Evolutionary conservation across 495 filamentous ascomycete genomes (phyloP), one percentile per base, ranked within the genome.

Genomic region (Hypoxylon lienhwacheense): DNA sequence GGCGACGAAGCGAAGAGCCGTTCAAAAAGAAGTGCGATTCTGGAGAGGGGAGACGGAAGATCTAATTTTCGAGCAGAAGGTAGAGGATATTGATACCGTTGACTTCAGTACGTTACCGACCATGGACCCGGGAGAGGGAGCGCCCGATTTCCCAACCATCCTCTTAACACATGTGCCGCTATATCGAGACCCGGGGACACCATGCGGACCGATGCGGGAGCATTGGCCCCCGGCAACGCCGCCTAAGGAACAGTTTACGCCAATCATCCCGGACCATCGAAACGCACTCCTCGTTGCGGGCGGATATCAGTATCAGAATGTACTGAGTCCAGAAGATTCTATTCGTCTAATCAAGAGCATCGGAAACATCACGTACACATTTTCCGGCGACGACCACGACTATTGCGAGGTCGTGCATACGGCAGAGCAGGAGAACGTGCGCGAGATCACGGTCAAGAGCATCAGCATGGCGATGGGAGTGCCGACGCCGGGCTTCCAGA

Each of bases 381-480:
- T 97, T 66, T 95, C 90, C 1, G 95, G 95, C 1, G 95, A 99
- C 61, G 95, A 99, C 68, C 95, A 99, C 70, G 95, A 99, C 69
- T 96, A 97, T 72, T 99, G 95, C 70, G 91, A 96, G 47, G 70
- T 97, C 17, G 71, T 80, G 1, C 95, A 99, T 66, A 78, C 84
- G 50, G 81, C 76, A 7, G 70, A 79, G 12, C 78, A 81, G 49
- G 75, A 75, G 4, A 81, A 79, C 32, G 85, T 92, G 1, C 81
- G 77, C 19, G 95, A 99, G 62, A 91, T 97, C 56, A 97, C 95
- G 0, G 90, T 97, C 47, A 99, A 99, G 70, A 88, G 84, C 56
- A 76, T 95, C 29, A 90, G 84, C 55, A 96, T 90, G 90, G 89
- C 90, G 4, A 97, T 97, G 93, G 92, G 95, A n/a, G 88, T 99